Conservation (phyloP, 2,329 filamentous ascomycete genomes). For the Aspergillus hortae region DNA sequence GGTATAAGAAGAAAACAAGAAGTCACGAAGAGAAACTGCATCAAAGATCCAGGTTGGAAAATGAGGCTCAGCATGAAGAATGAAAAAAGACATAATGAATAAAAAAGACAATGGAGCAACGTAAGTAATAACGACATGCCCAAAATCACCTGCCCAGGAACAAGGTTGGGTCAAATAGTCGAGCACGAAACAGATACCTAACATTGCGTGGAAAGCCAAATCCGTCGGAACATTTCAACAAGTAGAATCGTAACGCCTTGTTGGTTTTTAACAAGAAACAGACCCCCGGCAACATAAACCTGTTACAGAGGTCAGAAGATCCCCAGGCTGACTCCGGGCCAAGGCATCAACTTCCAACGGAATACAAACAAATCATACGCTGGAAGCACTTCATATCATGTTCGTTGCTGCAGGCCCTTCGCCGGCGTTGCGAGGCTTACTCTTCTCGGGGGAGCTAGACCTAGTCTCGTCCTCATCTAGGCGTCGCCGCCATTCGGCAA, state of each 20-base stretch:
- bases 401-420: conserved; percentile 24
- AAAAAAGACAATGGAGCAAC: too few species aligned
- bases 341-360: conserved; percentile 17
- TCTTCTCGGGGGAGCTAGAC: conserved; percentile 25
- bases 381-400: conserved; percentile 29
- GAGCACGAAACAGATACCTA: too few species aligned
- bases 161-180: too few species aligned
- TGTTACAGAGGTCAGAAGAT: neutral
- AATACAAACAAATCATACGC: conserved; percentile 17
- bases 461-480: conserved; percentile 59
- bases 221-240: too few species aligned
- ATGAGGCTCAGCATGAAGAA: neutral
- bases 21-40: conserved; percentile 1
- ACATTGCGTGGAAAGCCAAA: too few species aligned
- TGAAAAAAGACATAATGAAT: too few species aligned
- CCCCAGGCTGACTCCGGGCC: neutral
- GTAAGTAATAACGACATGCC: too few species aligned
- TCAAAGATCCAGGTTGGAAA: neutral
- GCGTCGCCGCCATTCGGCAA: conserved; percentile 76
- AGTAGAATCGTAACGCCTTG: too few species aligned
- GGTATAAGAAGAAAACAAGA: conserved; percentile 18
- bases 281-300: neutral
- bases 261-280: too few species aligned
- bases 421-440: conserved; percentile 20
- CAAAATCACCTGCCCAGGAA: too few species aligned